phyloP scores from a whole-genome alignment of 2,329 filamentous ascomycete genomes.

The Sclerotinia sclerotiorum region DNA sequence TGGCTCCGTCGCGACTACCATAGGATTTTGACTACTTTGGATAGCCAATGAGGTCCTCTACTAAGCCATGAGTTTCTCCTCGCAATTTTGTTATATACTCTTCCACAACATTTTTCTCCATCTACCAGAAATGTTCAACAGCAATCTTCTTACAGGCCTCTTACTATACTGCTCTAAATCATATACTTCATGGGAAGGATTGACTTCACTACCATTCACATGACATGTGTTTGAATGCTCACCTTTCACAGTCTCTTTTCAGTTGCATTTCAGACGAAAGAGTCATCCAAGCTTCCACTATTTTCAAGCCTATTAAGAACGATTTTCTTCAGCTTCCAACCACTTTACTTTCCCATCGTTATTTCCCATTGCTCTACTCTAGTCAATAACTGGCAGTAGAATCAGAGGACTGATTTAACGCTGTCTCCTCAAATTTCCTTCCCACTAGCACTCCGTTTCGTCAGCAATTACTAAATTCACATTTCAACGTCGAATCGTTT shows the following conservation, averaged over 20 bases:
- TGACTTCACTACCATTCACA: neutral
- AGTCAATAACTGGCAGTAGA: neutral
- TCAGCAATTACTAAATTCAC: neutral
- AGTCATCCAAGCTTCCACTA: neutral
- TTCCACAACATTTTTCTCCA: neutral
- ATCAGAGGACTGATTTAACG: neutral
- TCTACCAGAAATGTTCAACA: neutral
- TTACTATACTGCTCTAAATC: neutral
- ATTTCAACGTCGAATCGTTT: neutral
- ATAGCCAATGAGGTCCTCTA: neutral
- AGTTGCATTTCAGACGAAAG: neutral
- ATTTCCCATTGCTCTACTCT: neutral
- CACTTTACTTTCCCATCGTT: neutral
- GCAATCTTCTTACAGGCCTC: neutral
- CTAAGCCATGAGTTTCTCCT: neutral
- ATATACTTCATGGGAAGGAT: neutral
- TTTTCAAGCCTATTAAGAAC: neutral
- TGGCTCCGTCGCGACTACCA: neutral
- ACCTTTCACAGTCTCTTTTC: neutral
- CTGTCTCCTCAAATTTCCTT: neutral
- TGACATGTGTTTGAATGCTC: neutral
- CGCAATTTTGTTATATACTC: neutral
- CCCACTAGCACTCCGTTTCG: neutral
- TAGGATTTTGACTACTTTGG: neutral
- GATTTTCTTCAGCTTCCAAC: neutral